Base-by-base conservation (phyloP, 352 stramenopile genomes). In the Globisporangium barbulae region DNA sequence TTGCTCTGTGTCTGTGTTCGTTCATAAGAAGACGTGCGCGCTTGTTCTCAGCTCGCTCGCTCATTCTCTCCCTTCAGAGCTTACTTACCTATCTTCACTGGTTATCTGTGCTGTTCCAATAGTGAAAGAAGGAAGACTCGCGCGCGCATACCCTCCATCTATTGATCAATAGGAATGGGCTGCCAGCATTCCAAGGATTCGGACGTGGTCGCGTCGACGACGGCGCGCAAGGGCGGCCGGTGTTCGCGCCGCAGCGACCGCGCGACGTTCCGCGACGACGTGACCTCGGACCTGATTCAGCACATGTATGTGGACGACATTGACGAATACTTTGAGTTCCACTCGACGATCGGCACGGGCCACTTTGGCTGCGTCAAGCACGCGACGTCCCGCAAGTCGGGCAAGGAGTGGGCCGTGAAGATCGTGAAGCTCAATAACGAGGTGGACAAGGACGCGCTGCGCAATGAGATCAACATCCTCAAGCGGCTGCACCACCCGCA, bases 401-500 rank as follows among this genome's bases (percentile, higher is more conserved):
- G 81, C 64, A 90, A 91, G 61, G 75, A 82, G 49, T 91, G 84
- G 83, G 84, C 84, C 9, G 76, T 93, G 57, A 93, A 93, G 68
- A 64, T 90, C 64, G 84, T 91, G 30, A 69, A 81, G 9, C 72
- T 93, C 4, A 81, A 70, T 47, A 93, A 93, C 44, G 74, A 83
- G 45, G 75, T 90, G 33, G 81, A 93, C 67, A 83, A 85, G 55
- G 83, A 90, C 61, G 78, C 83, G 37, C 68, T 93, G 10, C 76
- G 78, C 10, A 92, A 92, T 50, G 85, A 93, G 64, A 83, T 92
- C 53, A 81, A 80, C 67, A 91, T 93, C 48, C 52, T 93, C 8
- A 89, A 90, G 53, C 67, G 85, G 13, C 75, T 93, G 45, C 85
- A 92, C 58, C 85, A 93, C 64, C 85, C 85, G 49, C 81, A 93